Evolutionary conservation across 306 rosid genomes (phyloP).

Genomic region (Cucumis melo): DNA sequence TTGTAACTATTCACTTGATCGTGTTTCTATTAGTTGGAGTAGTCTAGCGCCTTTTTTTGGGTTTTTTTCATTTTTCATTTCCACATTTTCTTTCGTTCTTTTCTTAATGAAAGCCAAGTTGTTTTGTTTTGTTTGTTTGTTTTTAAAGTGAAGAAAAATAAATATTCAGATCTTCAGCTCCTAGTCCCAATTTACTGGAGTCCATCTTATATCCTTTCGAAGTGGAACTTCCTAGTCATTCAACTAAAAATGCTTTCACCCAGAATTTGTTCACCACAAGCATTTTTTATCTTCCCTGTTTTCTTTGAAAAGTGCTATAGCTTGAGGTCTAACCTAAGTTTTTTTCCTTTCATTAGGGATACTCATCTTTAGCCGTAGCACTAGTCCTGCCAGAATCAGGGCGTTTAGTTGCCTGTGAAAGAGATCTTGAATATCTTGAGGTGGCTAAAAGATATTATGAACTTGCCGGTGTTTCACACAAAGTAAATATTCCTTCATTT

Average conservation of each 20-base stretch:
- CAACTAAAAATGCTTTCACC: not conserved
- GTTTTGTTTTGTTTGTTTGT: no score
- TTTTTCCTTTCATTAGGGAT: slow-evolving; percentile 44
- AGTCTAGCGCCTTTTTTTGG: no score
- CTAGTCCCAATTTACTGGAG: not conserved
- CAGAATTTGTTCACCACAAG: not conserved
- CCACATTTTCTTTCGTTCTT: no score
- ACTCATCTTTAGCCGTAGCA: slow-evolving; percentile 82
- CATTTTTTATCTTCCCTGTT: not conserved
- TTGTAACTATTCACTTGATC: no score
- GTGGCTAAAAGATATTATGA: slow-evolving; percentile 69
- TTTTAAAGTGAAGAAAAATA: not conserved
- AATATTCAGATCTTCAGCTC: not conserved
- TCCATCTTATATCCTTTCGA: not conserved
- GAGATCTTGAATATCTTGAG: slow-evolving; percentile 68
- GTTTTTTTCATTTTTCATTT: no score
- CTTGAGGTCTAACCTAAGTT: not conserved
- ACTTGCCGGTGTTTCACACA: slow-evolving; percentile 72
- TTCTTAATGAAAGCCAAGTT: no score
- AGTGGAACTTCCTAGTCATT: not conserved
- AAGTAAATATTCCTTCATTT: slow-evolving; percentile 26
- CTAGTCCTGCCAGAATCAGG: slow-evolving; percentile 86
- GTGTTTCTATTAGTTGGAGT: no score
- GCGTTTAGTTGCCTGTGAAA: slow-evolving; percentile 77
- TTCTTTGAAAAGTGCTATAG: not conserved